Evolutionary conservation across 306 rosid genomes (phyloP).

Genomic region (Medicago arabica): DNA sequence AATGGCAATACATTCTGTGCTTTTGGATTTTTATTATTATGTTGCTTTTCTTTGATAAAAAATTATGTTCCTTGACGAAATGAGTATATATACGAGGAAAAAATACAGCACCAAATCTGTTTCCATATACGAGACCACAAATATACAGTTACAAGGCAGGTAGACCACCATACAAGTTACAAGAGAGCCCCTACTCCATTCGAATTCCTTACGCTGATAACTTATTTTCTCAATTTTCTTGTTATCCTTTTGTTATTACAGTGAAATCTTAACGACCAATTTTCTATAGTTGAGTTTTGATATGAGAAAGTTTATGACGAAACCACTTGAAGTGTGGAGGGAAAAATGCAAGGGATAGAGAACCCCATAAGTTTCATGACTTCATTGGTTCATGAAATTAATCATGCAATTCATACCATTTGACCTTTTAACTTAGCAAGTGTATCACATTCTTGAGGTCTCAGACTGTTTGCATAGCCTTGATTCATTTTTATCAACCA

Average conservation of each 20-base stretch:
- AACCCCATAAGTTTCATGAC: not conserved
- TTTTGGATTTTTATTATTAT: not conserved
- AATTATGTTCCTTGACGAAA: not conserved
- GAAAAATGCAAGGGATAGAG: not conserved
- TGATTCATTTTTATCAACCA: conserved; percentile 20
- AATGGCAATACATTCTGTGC: not conserved
- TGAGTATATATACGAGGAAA: not conserved
- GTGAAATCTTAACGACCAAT: conserved; percentile 3
- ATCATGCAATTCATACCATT: not conserved
- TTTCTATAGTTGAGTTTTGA: not conserved
- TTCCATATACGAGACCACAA: not conserved
- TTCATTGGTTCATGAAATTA: not conserved
- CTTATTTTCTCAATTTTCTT: conserved; percentile 2
- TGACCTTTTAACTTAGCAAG: not conserved
- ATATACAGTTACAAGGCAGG: too few species aligned
- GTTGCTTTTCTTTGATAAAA: not conserved
- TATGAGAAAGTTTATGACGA: conserved; percentile 17
- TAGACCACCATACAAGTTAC: not conserved
- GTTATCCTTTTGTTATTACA: not conserved
- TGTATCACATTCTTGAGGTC: conserved; percentile 6
- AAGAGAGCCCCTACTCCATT: not conserved
- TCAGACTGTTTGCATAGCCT: conserved; percentile 13
- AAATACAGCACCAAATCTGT: too few species aligned
- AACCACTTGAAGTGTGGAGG: conserved; percentile 1
- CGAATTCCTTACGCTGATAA: not conserved